Evolutionary conservation across 164 flowering plant genomes (phyloP).

Genomic region (Macadamia tetraphylla): DNA sequence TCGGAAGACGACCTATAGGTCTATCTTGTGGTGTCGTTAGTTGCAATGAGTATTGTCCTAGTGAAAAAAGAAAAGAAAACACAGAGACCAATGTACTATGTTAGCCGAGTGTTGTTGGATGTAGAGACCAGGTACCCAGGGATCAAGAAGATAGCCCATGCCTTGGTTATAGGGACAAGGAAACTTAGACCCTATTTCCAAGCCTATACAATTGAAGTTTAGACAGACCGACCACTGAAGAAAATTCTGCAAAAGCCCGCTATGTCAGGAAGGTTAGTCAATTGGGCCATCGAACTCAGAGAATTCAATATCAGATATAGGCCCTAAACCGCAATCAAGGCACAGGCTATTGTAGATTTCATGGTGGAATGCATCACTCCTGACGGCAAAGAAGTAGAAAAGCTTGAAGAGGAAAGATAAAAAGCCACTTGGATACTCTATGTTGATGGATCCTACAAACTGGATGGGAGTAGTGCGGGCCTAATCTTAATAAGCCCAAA

Average conservation of each 20-base stretch:
- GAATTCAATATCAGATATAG: background rate
- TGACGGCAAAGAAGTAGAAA: background rate
- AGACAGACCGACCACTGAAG: background rate
- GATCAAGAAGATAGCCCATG: conserved; percentile 2
- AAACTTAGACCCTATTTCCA: conserved; percentile 5
- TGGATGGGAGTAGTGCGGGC: background rate
- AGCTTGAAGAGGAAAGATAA: background rate
- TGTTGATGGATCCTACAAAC: background rate
- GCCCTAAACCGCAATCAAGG: background rate
- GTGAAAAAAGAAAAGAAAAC: background rate
- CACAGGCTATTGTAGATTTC: conserved; percentile 7
- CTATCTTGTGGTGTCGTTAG: background rate
- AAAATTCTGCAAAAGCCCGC: background rate
- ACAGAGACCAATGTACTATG: conserved; percentile 10
- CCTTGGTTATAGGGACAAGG: background rate
- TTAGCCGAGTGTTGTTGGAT: background rate
- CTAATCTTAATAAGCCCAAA: background rate
- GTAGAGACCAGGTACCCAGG: conserved; percentile 1
- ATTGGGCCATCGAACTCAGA: conserved; percentile 1
- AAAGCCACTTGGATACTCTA: background rate
- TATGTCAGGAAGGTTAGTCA: background rate
- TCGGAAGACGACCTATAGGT: background rate
- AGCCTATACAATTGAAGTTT: background rate
- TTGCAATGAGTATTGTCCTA: background rate
- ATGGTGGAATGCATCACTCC: background rate